A percentile compares a stretch with the other conserved stretches of the same genome.
These are phyloP conservation scores for Bonia amplexicaulis DNA, from an alignment of 176 grass and related monocot species.

Conservation along the genomic window DNA sequence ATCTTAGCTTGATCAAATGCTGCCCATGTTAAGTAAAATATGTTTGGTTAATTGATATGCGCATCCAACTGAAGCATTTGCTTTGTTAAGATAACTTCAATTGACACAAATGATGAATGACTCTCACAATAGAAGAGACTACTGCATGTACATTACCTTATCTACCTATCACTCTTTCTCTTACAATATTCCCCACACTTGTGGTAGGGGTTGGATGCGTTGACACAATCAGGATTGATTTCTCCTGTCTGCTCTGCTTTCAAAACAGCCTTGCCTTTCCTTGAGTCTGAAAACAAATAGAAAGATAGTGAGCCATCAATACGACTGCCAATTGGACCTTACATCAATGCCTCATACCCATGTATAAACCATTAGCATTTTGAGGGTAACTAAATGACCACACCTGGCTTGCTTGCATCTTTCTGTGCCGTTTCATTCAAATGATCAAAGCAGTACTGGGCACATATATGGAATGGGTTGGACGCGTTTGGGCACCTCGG, in stretches of 20 bases:
- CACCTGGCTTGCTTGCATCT: slow-evolving; percentile 37
- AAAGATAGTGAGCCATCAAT: slow-evolving; percentile 16
- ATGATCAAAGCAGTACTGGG: slow-evolving; percentile 60
- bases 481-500: slow-evolving; percentile 61
- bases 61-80: background rate
- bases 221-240: slow-evolving; percentile 58
- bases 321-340: background rate
- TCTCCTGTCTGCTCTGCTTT: slow-evolving; percentile 37
- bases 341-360: background rate
- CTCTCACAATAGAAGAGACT: background rate
- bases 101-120: background rate
- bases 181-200: slow-evolving; percentile 66
- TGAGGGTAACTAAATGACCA: background rate
- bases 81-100: slow-evolving; percentile 6
- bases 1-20: background rate
- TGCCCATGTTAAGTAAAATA: background rate
- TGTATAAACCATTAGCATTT: background rate
- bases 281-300: slow-evolving; percentile 31
- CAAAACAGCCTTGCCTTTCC: slow-evolving; percentile 29
- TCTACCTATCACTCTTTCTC: slow-evolving; percentile 42
- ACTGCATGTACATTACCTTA: slow-evolving; percentile 23
- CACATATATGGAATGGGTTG: slow-evolving; percentile 89
- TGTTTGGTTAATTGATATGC: background rate
- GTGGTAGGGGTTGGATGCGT: slow-evolving; percentile 92
- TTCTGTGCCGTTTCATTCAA: slow-evolving; percentile 25